These are phyloP conservation scores for Scenedesmus sp. DNA, from an alignment of 163 green algal species.

Conservation along the genomic window DNA sequence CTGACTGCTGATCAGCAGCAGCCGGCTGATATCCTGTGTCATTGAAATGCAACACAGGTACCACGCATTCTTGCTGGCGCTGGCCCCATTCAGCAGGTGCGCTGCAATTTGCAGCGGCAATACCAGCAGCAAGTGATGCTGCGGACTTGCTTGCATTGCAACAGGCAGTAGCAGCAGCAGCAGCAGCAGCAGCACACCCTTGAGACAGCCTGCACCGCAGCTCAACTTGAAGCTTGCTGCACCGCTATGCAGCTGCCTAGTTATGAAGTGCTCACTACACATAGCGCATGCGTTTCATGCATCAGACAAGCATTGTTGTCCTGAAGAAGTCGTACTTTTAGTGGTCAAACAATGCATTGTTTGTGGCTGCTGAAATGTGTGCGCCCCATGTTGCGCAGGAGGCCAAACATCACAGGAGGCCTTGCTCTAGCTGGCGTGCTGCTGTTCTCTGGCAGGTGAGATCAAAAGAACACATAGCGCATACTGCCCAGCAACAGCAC, in stretches of 20 bases:
- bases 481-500: neutral
- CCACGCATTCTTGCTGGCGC: slow-evolving; percentile 20
- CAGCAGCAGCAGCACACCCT: neutral
- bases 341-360: neutral
- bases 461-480: neutral
- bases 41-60: neutral
- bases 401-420: slow-evolving; percentile 33
- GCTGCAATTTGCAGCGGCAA: neutral
- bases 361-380: neutral
- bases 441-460: slow-evolving; percentile 43
- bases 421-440: slow-evolving; percentile 33
- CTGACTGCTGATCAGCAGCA: neutral
- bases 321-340: neutral
- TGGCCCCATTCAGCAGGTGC: slow-evolving; percentile 34
- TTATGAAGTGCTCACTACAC: neutral
- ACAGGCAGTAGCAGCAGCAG: neutral
- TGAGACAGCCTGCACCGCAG: neutral
- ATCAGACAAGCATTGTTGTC: neutral
- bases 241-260: neutral
- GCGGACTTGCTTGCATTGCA: neutral
- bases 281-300: neutral
- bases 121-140: neutral
- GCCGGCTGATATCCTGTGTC: neutral
- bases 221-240: neutral
- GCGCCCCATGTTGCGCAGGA: neutral